Evolutionary conservation across 139 green algal genomes (phyloP), one percentile per base, ranked within the genome.

Genomic region (Monoraphidium neglectum): DNA sequence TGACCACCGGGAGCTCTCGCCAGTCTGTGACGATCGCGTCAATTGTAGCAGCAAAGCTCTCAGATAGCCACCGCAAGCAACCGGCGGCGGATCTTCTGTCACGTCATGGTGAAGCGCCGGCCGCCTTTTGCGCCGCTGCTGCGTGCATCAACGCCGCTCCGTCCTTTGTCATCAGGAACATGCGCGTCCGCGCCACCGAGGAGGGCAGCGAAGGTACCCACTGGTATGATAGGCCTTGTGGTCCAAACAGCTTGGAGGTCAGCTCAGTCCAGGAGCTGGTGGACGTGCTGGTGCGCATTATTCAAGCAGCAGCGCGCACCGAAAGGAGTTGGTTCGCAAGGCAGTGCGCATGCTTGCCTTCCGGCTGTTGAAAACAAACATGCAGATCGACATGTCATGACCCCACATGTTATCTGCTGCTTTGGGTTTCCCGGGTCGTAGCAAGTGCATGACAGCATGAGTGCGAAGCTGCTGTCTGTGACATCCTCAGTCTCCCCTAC

Each of bases 221-320:
- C 72, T 95, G 92, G 92, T 96, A 90, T 88, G 49, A 86, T 35
- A 89, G 83, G 72, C 72, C 85, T 16, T 64, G 60, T 23, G 65
- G 81, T 0, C 32, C 74, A 10, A 97, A 97, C 74, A 91, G 96
- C 79, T 72, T 83, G 43, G 85, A 94, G 56, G 70, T 97, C 32
- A 56, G 65, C 28, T 77, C 38, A 1, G 91, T 94, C 24, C 86
- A 95, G 67, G 81, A 97, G 66, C 83, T 98, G 21, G 90, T 98
- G 0, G 87, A 97, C 67, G 87, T 81, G 23, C 81, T 97, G 79
- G 87, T 89, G 57, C 37, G 82, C 8, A 54, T 46, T 35, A 40
- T 10, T 3, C 56, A 15, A 12, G 47, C 36, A 16, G 36, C 32
- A 10, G 37, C 47, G 54, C 35, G 4, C n/a, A n/a, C n/a, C n/a